These are phyloP conservation scores for Suillus placidus DNA, from an alignment of 768 basidiomycete species.

Conservation along the genomic window DNA sequence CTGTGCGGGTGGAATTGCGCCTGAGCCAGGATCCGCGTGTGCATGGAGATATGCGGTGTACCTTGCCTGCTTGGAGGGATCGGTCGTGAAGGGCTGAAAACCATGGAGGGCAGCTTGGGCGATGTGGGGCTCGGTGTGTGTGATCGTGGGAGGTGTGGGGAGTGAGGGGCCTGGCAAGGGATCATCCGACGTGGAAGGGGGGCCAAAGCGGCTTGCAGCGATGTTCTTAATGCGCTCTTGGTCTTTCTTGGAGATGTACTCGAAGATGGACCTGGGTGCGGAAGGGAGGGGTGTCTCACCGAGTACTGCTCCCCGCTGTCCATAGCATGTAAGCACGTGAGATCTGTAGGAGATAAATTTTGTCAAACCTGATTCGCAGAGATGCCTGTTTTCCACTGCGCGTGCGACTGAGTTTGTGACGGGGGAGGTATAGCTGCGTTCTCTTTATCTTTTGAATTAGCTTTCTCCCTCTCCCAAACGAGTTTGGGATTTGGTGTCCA, in stretches of 20 bases:
- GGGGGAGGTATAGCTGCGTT: constrained; percentile 34
- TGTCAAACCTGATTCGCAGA: constrained; percentile 72
- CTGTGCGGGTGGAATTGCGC: constrained; percentile 50
- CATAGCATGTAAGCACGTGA: constrained; percentile 12
- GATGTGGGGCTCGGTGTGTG: constrained; percentile 71
- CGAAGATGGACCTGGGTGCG: constrained; percentile 84
- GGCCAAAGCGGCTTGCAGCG: constrained; percentile 32
- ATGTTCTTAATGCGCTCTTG: constrained; percentile 79
- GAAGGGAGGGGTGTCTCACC: constrained; percentile 79
- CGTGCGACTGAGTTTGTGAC: constrained; percentile 38
- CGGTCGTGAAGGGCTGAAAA: constrained; percentile 83
- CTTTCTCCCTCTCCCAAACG: constrained; percentile 64
- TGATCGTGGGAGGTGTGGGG: constrained; percentile 46
- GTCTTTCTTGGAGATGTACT: constrained; percentile 92
- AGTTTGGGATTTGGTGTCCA: constrained; percentile 85
- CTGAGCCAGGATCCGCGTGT: constrained; percentile 54
- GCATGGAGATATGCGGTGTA: constrained; percentile 83
- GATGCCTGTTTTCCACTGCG: constrained; percentile 59
- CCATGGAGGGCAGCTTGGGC: constrained; percentile 87
- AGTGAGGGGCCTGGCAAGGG: constrained; percentile 30
- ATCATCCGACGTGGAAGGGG: constrained; percentile 32
- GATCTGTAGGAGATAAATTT: background rate
- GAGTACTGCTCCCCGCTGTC: constrained; percentile 77
- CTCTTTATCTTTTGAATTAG: constrained; percentile 46
- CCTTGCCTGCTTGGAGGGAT: constrained; percentile 80